Evolutionary conservation across 306 rosid genomes (phyloP), one percentile per base, ranked within the genome.

Genomic region (Comarum palustre): DNA sequence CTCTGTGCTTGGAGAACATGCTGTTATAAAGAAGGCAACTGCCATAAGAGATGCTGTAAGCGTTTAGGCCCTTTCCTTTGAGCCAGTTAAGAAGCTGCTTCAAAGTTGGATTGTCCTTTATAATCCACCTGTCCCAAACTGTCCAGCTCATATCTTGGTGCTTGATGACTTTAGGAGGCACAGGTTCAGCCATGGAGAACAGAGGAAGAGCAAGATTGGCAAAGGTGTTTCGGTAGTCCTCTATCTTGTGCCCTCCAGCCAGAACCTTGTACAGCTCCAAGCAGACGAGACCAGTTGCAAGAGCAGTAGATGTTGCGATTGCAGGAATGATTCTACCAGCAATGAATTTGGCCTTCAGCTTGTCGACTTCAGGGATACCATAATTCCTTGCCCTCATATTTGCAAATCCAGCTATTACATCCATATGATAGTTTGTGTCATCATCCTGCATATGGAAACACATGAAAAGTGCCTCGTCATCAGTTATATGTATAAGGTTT

Each of bases 351-450:
- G 83, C 83, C 46, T 80, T 80, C 48, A 80, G 80, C 68, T 75
- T 80, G 77, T 80, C 83, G 3, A 80, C 80, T 47, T 80, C 83
- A 46, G 77, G 77, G 2, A 80, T 80, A 19, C 83, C 64, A 24
- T 80, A 80, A 29, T 75, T 80, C 83, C 83, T 80, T 14, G 83
- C 83, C 73, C 83, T 75, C 83, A 75, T 80, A 55, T 80, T 80
- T 11, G 83, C 80, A 75, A 80, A 78, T 38, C 80, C 80, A 51
- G 83, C 80, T 52, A 80, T 80, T 36, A 80, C 36, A 43, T 80
- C 83, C 80, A 80, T 80, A 57, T 80, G 83, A 57, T 75, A 80
- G 79, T 80, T 80, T 46, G 80, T 70, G 43, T 80, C 83, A 75
- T 80, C 83, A 57, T 80, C 80, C 80, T 80, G 82, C 74, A 67